Percentiles rank a stretch among this genome's conserved stretches.
Evolutionary conservation across 2,329 filamentous ascomycete genomes (phyloP).

Genomic region (Botryotinia convoluta): DNA sequence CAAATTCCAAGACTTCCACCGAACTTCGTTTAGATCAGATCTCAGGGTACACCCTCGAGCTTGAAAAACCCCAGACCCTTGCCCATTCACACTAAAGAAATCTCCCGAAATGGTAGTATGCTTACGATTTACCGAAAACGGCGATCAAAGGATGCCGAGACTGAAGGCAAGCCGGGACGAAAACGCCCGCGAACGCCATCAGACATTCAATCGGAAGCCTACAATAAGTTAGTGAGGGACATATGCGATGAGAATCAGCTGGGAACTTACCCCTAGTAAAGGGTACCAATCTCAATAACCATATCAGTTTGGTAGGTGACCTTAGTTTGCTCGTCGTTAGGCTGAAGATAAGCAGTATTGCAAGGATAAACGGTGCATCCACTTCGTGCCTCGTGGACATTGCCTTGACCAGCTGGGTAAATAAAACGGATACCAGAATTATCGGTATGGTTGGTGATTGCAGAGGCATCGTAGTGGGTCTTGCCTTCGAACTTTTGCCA

Average conservation of each 20-base stretch:
- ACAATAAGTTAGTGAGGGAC: not conserved
- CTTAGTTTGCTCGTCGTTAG: not conserved
- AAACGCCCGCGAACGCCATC: not conserved
- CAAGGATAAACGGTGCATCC: slow-evolving; percentile 1
- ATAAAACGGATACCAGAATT: not conserved
- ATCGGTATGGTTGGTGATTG: slow-evolving; percentile 7
- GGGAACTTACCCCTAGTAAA: not conserved
- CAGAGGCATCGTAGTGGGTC: slow-evolving; percentile 8
- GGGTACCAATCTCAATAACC: not conserved
- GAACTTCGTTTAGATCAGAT: too few species aligned
- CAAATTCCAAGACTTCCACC: not conserved
- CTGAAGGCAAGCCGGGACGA: not conserved
- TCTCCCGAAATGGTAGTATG: not conserved
- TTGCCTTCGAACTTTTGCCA: not conserved
- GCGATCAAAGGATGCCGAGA: not conserved
- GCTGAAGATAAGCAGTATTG: not conserved
- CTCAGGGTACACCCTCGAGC: not conserved
- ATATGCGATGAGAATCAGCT: too few species aligned
- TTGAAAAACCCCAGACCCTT: not conserved
- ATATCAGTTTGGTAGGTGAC: not conserved
- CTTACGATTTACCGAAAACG: not conserved
- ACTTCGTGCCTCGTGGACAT: not conserved
- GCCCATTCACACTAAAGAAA: not conserved
- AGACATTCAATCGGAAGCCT: not conserved
- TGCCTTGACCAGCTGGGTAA: not conserved